Percentiles rank a stretch among this genome's conserved stretches.
phyloP scores from a whole-genome alignment of 2,329 filamentous ascomycete genomes.

The Clarireedia paspali region DNA sequence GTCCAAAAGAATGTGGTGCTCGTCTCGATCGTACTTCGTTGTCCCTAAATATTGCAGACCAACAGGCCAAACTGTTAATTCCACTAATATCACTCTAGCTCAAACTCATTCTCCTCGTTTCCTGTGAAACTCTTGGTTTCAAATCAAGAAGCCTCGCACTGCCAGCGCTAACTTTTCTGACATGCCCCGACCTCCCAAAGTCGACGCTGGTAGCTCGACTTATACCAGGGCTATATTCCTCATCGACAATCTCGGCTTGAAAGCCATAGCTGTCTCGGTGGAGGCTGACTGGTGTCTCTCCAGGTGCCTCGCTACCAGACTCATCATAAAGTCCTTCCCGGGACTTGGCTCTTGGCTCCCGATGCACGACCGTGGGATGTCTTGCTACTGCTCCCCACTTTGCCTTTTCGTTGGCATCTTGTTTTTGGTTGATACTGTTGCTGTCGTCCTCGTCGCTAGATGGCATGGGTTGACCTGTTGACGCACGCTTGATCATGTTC shows the following conservation, averaged over 20 bases:
- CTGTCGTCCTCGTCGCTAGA: conserved; percentile 54
- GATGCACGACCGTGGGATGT: conserved; percentile 58
- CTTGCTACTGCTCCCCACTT: conserved; percentile 32
- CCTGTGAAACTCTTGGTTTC: conserved; percentile 45
- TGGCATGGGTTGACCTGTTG: conserved; percentile 38
- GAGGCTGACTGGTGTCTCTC: conserved; percentile 29
- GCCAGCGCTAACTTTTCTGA: conserved; percentile 66
- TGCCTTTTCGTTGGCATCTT: conserved; percentile 19
- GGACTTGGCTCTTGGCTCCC: conserved; percentile 48
- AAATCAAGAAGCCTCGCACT: conserved; percentile 70
- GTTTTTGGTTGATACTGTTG: conserved; percentile 29
- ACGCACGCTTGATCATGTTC: conserved; percentile 32
- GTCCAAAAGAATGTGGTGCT: conserved; percentile 28
- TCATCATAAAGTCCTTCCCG: conserved; percentile 43
- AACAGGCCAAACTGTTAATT: neutral
- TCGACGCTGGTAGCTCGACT: conserved; percentile 67
- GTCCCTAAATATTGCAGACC: conserved; percentile 11
- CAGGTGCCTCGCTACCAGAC: conserved; percentile 11
- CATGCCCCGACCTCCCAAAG: conserved; percentile 48
- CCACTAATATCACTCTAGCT: conserved; percentile 10
- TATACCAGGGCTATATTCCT: conserved; percentile 26
- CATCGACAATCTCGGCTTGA: conserved; percentile 12
- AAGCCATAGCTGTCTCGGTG: conserved; percentile 16
- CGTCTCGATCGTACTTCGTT: conserved; percentile 19
- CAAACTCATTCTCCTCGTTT: conserved; percentile 36